phyloP scores from a whole-genome alignment of 306 rosid species.

The Pueraria montana region DNA sequence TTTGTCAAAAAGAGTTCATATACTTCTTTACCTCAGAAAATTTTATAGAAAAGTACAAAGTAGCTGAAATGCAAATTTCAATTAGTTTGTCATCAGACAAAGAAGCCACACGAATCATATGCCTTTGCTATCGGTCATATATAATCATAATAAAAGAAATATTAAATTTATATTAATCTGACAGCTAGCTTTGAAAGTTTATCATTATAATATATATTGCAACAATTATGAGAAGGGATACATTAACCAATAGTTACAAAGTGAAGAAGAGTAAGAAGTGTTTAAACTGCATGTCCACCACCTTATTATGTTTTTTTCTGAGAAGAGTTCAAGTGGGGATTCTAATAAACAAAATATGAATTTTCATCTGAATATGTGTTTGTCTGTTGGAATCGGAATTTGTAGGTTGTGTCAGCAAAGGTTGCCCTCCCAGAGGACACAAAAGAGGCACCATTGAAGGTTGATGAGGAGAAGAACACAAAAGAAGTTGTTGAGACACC shows the following conservation, averaged over 20 bases:
- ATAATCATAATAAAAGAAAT: not conserved
- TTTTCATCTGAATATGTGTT: not conserved
- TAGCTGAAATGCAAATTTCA: not conserved
- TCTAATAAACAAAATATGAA: not conserved
- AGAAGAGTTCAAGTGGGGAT: not conserved
- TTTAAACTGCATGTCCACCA: not conserved
- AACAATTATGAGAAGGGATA: not conserved
- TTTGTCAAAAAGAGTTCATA: not conserved
- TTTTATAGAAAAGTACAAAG: not conserved
- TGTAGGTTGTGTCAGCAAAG: slow-evolving; percentile 71
- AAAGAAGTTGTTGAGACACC: slow-evolving; percentile 51
- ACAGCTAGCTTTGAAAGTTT: not conserved
- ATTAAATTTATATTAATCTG: slow-evolving; percentile 3
- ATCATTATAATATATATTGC: not conserved
- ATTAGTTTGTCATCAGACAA: not conserved
- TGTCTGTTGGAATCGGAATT: not conserved
- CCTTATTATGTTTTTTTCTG: not conserved
- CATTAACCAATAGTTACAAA: not conserved
- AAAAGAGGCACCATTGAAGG: slow-evolving; percentile 54
- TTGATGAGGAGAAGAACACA: slow-evolving; percentile 47
- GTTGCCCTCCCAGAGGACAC: slow-evolving; percentile 62
- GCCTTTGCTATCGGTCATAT: not conserved
- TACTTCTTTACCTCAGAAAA: not conserved
- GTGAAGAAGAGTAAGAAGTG: not conserved
- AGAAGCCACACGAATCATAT: not conserved